Base-by-base conservation (phyloP, 192 early-diverging fungal genomes). In the Oehlia diaphana region DNA sequence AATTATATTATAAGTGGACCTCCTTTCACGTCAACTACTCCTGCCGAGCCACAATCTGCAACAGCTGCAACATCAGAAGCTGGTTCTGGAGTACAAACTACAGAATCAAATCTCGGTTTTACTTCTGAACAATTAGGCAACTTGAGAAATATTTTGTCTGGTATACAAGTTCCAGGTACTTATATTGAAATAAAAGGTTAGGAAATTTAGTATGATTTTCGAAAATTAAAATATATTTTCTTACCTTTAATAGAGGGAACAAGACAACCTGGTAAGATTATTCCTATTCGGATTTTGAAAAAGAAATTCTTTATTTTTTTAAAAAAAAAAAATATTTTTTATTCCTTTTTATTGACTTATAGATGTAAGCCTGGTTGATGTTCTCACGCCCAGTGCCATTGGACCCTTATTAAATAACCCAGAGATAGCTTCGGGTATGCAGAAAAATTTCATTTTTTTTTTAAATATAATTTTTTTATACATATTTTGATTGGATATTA, bases 61-160 rank as follows among this genome's bases (percentile, higher is more conserved):
- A 78, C 76, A 28, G 66, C 42, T 14, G 39, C 66, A 53, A 53
- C 66, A 31, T 67, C 76, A 19, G 76, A 78, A n/a, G 64, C 63
- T 16, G 44, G 66, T 14, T 68, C 66, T 50, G 42, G 53, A 16
- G 66, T 65, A 47, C 74, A 75, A 63, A 68, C 76, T 28, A 68
- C 76, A 19, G 76, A 78, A 28, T 12, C 66, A 23, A 33, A 37
- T 14, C 14, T n/a, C 14, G 53, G 74, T n/a, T 14, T 86, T 42
- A 86, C 84, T 28, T 65, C 84, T 16, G 79, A 84, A 63, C 87
- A 88, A 74, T 82, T 88, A 72, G 81, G 82, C 69, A 76, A 82
- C 31, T 78, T 88, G 23, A 82, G 85, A 44, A 84, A 88, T 81
- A 82, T 88, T 47, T 65, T 88, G 1, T 82, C 84, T 63, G 82